Base-by-base conservation (phyloP, 2,329 filamentous ascomycete genomes). In the Aureobasidium sp. region DNA sequence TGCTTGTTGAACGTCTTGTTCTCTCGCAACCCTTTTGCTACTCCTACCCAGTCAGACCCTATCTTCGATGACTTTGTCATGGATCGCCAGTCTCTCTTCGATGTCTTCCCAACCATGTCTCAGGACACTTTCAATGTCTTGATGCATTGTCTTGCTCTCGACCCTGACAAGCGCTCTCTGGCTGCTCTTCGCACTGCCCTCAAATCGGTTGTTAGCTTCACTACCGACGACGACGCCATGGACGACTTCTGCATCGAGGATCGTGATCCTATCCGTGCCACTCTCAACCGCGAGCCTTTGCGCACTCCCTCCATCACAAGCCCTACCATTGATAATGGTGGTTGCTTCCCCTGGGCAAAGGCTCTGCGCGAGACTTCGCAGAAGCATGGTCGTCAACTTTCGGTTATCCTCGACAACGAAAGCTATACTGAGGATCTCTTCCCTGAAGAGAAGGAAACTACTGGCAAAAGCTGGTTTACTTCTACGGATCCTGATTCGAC, bases 41-140 rank as follows among this genome's bases (percentile, higher is more conserved):
- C 87, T 2, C 94, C 94, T 0, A 91, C 90, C 1, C 87, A 91
- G 75, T 87, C 88, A n/a, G 94, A 99, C 71, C 88, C 91, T 14
- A 80, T 99, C 55, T 99, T 96, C 77, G 82, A 91, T 65, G 94
- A 99, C 76, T 99, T 95, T 74, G 89, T 88, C 56, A 87, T 89
- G 63, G 93, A 99, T 78, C 91, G 91, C 75, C 92, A 97, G 76
- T 95, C 90, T 44, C 84, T 99, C 63, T 99, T 99, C 74, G 94
- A 99, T 74, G 90, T 97, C 70, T 99, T 99, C 76, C 92, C 94
- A 42, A 92, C 90, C 75, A 96, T 99, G 93, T 97, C 93, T 55
- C 91, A 96, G 75, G 94, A 99, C 75, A 97, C 94, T 0, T 99
- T 90, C 71, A 91, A 97, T 75, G 90, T 99, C 67, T 86, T 99